These are phyloP conservation scores for Hypoxylon sp. DNA, from an alignment of 2,329 filamentous ascomycete species.

Conservation along the genomic window DNA sequence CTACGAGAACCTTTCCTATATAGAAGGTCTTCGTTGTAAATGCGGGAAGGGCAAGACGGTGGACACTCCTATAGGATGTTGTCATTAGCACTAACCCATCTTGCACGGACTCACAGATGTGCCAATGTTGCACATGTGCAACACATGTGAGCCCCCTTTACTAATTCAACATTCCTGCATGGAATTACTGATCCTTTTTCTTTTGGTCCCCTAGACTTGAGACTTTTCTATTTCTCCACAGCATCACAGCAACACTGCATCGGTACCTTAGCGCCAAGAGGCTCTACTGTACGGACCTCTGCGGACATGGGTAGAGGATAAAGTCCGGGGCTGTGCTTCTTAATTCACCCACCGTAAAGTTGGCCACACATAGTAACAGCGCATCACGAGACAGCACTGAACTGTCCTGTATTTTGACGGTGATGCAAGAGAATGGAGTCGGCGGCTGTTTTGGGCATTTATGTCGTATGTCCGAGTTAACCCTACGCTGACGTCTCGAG, in stretches of 20 bases:
- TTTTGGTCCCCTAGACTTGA: conserved; percentile 6
- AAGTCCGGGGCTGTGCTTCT: conserved; percentile 21
- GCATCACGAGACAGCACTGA: conserved; percentile 38
- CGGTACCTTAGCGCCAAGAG: conserved; percentile 38
- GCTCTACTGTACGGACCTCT: conserved; percentile 17
- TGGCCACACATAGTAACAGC: conserved; percentile 28
- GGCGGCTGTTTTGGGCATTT: conserved; percentile 32
- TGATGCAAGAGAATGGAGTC: conserved; percentile 31
- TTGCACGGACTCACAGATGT: conserved; percentile 17
- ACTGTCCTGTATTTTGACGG: conserved; percentile 10
- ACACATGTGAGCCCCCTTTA: conserved; percentile 35
- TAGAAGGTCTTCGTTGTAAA: conserved; percentile 22
- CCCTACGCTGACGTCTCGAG: conserved; percentile 4
- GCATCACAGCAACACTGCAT: conserved; percentile 13
- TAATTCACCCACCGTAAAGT: conserved; percentile 8
- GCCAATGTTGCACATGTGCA: conserved; percentile 17
- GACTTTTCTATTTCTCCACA: conserved; percentile 26
- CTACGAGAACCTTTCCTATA: conserved; percentile 27
- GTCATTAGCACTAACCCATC: conserved; percentile 13
- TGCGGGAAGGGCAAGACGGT: conserved; percentile 31
- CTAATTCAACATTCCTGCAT: conserved; percentile 23
- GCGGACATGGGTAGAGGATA: conserved; percentile 34
- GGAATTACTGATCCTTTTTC: conserved; percentile 4
- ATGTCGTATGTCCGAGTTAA: conserved; percentile 33
- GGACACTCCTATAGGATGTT: conserved; percentile 34